These are phyloP conservation scores for Mangifera indica DNA, from an alignment of 345 rosid genomes.

Conservation along the genomic window DNA sequence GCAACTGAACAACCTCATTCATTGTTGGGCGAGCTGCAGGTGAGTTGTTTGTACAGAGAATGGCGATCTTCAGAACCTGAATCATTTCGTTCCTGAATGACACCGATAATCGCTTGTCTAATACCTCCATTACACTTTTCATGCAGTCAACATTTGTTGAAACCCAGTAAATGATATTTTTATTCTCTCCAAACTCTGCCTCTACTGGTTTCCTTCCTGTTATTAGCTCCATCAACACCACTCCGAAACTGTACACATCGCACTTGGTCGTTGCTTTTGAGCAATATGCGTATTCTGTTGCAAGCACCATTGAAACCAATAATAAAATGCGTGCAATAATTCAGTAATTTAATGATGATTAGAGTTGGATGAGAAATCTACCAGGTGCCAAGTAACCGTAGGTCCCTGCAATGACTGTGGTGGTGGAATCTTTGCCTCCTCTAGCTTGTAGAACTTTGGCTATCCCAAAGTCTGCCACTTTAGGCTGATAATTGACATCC, in stretches of 20 bases:
- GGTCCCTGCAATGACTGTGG: conserved; percentile 82
- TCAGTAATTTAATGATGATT: not conserved
- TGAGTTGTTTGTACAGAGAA: conserved; percentile 59
- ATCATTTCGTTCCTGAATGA: conserved; percentile 73
- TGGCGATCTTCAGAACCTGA: conserved; percentile 66
- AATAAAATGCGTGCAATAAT: not conserved
- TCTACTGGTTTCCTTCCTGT: conserved; percentile 84
- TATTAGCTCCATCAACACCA: conserved; percentile 81
- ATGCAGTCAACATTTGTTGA: conserved; percentile 66
- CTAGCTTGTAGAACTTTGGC: conserved; percentile 91
- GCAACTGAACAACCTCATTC: conserved; percentile 82
- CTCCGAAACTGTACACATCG: conserved; percentile 92
- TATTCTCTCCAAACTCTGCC: conserved; percentile 74
- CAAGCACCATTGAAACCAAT: too few species aligned
- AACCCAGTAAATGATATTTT: conserved; percentile 78
- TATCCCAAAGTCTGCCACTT: conserved; percentile 91
- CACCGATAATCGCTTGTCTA: conserved; percentile 63
- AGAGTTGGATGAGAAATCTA: conserved; percentile 24
- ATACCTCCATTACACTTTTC: conserved; percentile 66
- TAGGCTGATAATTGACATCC: conserved; percentile 71
- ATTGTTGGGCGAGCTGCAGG: conserved; percentile 80
- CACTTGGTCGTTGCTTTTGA: conserved; percentile 84
- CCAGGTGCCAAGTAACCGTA: conserved; percentile 97
- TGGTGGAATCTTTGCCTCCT: conserved; percentile 80
- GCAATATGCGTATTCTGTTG: conserved; percentile 88